Percentiles rank a stretch among this genome's conserved stretches.
These are phyloP conservation scores for Malus domestica DNA, from an alignment of 306 rosid species.

Conservation along the genomic window ASM211411v1 NC_041805.1:1170001-1170500, in stretches of 20 bases:
- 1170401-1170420: neutral
- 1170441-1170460: no score
- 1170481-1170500: no score
- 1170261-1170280: neutral
- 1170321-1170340: neutral
- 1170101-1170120: slow-evolving; percentile 93
- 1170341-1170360: neutral
- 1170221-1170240: neutral
- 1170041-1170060: neutral
- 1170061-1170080: neutral
- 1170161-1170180: slow-evolving; percentile 76
- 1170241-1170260: neutral
- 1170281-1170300: neutral
- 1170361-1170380: neutral
- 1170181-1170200: slow-evolving; percentile 58
- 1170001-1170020: neutral
- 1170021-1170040: neutral
- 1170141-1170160: slow-evolving; percentile 88
- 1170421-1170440: neutral
- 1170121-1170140: slow-evolving; percentile 76
- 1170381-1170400: neutral
- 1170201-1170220: neutral
- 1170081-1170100: slow-evolving; percentile 10
- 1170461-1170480: no score
- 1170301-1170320: neutral